Base-by-base conservation (phyloP, 2,329 filamentous ascomycete genomes). In the Penicillium sp. region DNA sequence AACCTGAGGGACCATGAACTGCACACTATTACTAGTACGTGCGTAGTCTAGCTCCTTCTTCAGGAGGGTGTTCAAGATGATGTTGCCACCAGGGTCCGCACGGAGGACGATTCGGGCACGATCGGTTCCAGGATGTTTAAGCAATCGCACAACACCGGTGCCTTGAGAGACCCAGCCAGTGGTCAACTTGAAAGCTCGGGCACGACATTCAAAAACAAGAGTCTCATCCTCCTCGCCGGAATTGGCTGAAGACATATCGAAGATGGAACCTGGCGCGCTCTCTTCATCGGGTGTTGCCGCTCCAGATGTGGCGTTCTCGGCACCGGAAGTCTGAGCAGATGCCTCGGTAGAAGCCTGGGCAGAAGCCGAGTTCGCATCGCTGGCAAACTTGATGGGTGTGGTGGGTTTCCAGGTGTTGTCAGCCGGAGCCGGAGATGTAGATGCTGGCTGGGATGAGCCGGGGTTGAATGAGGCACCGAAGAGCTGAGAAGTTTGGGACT, bases 211-310 rank as follows among this genome's bases (percentile, higher is more conserved):
- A 68, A 88, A 82, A 17, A 91, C 68, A 30, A 86, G 77, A 26
- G 84, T 80, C 68, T 94, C 90, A 51, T 90, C 81, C 67, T 89
- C 86, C 68, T 92, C 88, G 20, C 86, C 86, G 33, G 85, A 82
- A 13, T 84, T 83, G 49, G 81, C 82, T 58, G 82, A 79, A 46
- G 85, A 85, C 61, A 93, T 80, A 66, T 87, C 86, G 58, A 90
- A 66, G 81, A 80, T 65, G 83, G 83, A 79, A 15, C 65, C 68
- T 23, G 72, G 62, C 45, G 74, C 70, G 15, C 70, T 68, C 2
- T 71, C 70, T 24, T 68, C 72, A 18, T 70, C 71, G 42, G 51
- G 36, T 40, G 36, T 40, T 17, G 36, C 36, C 15, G 36, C 36
- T 40, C 36, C 36, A 15, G 36, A 26, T 8, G 36, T 40, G 18